Evolutionary conservation across 345 rosid species (phyloP), one percentile per base, ranked within the genome.

Genomic region (Gossypium bickii): DNA sequence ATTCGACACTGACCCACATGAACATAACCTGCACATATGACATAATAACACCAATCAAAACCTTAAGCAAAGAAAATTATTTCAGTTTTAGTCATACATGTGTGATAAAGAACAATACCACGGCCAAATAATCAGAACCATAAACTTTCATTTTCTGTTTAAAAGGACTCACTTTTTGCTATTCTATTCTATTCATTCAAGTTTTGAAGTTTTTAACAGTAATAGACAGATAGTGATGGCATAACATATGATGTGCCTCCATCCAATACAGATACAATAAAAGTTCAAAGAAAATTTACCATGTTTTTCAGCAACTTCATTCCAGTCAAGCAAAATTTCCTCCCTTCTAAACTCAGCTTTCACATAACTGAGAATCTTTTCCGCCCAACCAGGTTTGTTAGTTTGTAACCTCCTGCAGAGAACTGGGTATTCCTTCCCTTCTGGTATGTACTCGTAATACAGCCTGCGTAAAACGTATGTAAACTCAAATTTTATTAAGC

Each of bases 271-370:
- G 16, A 68, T 13, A 34, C 7, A 34, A 34, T 34, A 48, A 7
- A 6, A 4, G 15, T 2, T 60, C 29, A 45, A 76, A 75, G 69
- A 51, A 83, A 34, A 71, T 84, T 85, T 76, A 81, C 98, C 98
- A 73, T 82, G 75, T 70, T 83, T 90, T 75, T 92, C 88, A 45
- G 98, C 97, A 75, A 89, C 78, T 74, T 87, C 82, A 76, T 94
- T 94, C 98, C 98, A 94, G 76, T 94, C 97, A 45, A 94, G 97
- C 71, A 92, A 82, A 84, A 87, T 79, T 81, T 94, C 88, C 85
- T 93, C 97, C 77, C 58, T 82, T 22, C 77, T 67, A 15, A 77
- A 70, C 64, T 73, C 79, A 4, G 77, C 78, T 38, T 60, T 79
- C 51, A 65, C 80, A 67, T 73, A 52, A 78, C 27, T 3, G 55